These are phyloP conservation scores for Candida mesenterica DNA, from an alignment of 1,139 yeast genomes.

Conservation along the genomic window DNA sequence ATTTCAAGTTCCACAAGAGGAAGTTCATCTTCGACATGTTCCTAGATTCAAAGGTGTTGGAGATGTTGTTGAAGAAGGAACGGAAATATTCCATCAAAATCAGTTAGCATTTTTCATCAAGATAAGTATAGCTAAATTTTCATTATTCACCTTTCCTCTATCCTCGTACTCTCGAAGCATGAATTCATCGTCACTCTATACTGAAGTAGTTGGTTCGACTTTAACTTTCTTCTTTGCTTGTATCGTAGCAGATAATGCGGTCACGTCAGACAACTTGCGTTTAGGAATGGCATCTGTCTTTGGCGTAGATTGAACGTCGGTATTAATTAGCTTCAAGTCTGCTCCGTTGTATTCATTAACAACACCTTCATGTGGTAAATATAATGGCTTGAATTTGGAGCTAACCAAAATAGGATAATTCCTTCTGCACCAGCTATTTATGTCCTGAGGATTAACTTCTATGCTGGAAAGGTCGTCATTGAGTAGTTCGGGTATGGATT, in stretches of 20 bases:
- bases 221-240: neutral
- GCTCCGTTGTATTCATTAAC: constrained; percentile 12
- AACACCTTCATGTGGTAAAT: constrained; percentile 16
- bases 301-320: neutral
- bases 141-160: too few relatives aligned
- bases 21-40: constrained; percentile 70
- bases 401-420: constrained; percentile 36
- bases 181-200: too few relatives aligned
- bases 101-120: too few relatives aligned
- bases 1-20: constrained; percentile 49
- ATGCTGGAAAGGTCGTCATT: constrained; percentile 36
- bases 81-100: constrained; percentile 19
- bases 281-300: neutral
- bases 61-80: constrained; percentile 47
- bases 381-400: constrained; percentile 35
- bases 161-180: too few relatives aligned
- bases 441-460: constrained; percentile 41
- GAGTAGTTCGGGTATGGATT: constrained; percentile 38
- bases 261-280: neutral
- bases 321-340: constrained; percentile 11
- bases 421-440: constrained; percentile 40
- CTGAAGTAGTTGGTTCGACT: too few relatives aligned
- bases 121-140: too few relatives aligned
- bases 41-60: constrained; percentile 53
- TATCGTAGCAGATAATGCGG: neutral